Percentiles rank a stretch among this genome's conserved stretches.
Evolutionary conservation across 2,329 filamentous ascomycete species (phyloP).

Genomic region (Beauveria asiatica): DNA sequence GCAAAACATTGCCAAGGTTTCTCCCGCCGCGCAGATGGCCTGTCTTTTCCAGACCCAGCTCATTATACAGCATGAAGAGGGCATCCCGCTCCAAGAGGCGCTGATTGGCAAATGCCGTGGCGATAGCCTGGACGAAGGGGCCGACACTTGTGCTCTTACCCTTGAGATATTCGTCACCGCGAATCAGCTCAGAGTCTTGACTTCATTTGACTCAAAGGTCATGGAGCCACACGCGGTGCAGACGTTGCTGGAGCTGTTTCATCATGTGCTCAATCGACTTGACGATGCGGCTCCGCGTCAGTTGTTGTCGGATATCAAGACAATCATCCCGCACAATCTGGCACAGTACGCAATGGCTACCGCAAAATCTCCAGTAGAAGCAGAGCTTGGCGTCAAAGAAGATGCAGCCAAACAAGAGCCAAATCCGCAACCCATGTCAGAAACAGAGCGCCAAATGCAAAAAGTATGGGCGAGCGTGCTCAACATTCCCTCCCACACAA

Average conservation of each 20-base stretch:
- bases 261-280: background rate
- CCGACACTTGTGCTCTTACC: background rate
- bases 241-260: background rate
- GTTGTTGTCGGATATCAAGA: background rate
- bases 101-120: background rate
- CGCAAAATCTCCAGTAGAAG: background rate
- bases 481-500: slow-evolving; percentile 5
- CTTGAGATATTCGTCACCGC: background rate
- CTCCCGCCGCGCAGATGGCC: background rate
- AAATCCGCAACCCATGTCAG: background rate
- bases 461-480: slow-evolving; percentile 3
- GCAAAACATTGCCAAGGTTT: background rate
- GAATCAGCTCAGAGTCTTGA: background rate
- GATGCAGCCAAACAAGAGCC: background rate
- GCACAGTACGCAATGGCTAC: background rate
- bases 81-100: background rate
- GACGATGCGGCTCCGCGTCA: background rate
- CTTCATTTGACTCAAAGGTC: background rate
- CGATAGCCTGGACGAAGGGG: background rate
- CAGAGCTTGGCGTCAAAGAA: background rate
- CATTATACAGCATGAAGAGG: background rate
- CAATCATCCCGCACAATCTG: background rate
- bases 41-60: background rate
- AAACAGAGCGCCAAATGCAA: background rate
- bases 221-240: background rate